Evolutionary conservation across 176 grass and related monocot genomes (phyloP), one percentile per base, ranked within the genome.

Genomic region (Dactylis glomerata): DNA sequence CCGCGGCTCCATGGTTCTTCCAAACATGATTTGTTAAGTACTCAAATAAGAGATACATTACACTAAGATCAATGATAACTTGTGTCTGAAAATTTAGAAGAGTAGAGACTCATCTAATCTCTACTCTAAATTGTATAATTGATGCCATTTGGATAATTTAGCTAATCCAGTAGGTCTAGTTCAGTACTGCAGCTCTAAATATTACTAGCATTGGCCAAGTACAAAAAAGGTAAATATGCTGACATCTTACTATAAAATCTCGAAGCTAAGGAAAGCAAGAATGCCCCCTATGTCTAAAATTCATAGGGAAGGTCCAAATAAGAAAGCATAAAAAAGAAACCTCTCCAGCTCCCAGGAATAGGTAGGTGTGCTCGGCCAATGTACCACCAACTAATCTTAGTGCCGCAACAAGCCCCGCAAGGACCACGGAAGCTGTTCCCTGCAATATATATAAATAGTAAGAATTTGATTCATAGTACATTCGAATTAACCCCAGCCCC

Each of bases 271-370:
- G 64, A 82, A 71, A 36, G n/a, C 22, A 19, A 56, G 47, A 82
- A 15, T 28, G 64, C 3, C 27, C 26, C n/a, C 5, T 56, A 55
- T 19, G 32, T 75, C 36, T 30, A 65, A 68, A 82, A 3, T 58
- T 70, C 58, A 16, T 33, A 65, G 6, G 65, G 24, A 28, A 78
- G 49, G 1, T 11, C 15, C 37, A 52, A 45, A 56, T 46, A 67
- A 79, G 65, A 64, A 69, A 12, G 31, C 45, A 36, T 20, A 79
- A 57, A 71, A 10, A 50, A 80, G 41, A 82, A 10, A 95, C 96
- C 96, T 98, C 96, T 77, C 96, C 96, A 93, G 96, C 96, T 92
- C 96, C 96, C 79, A 98, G 84, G 89, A 98, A 98, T 65, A 98
- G 85, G 42, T 92, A 98, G 54, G 72, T 94, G 72, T 98, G 96